phyloP scores from a whole-genome alignment of 1,284 basidiomycete genomes.

The Ceratobasidium sp. region DNA sequence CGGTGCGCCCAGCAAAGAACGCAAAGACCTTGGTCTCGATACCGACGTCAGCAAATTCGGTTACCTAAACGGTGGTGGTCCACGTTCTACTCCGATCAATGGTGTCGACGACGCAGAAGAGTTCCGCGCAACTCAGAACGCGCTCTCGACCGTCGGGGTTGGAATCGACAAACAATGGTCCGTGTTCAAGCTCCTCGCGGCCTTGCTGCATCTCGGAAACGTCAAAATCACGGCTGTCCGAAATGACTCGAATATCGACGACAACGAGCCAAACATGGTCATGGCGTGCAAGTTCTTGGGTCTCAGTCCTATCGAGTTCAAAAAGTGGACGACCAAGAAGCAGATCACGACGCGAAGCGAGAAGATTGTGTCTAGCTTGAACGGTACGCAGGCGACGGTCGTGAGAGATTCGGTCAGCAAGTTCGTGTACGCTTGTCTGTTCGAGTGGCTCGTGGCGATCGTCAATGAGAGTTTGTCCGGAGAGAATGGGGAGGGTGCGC shows the following conservation, averaged over 20 bases:
- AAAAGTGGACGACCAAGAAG: constrained; percentile 99
- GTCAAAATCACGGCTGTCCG: constrained; percentile 89
- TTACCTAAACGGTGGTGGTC: constrained; percentile 95
- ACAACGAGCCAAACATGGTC: constrained; percentile 85
- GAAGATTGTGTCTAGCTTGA: constrained; percentile 93
- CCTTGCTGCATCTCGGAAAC: constrained; percentile 85
- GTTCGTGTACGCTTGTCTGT: constrained; percentile 98
- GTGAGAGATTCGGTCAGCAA: constrained; percentile 98
- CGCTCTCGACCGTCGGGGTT: constrained; percentile 96
- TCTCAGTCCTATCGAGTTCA: constrained; percentile 93
- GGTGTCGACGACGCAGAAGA: constrained; percentile 98
- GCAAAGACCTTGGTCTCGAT: constrained; percentile 93
- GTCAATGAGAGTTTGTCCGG: constrained; percentile 97
- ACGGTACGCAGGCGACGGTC: constrained; percentile 91
- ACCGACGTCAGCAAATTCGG: constrained; percentile 89
- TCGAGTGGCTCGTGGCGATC: constrained; percentile 98
- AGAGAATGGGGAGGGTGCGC: constrained; percentile 87
- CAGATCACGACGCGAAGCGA: constrained; percentile 95
- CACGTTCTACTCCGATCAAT: constrained; percentile 84
- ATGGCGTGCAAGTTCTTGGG: constrained; percentile 92
- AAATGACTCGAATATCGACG: constrained; percentile 87
- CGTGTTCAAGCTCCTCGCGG: constrained; percentile 94
- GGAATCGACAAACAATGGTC: constrained; percentile 98
- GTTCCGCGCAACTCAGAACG: constrained; percentile 93
- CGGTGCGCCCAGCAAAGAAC: constrained; percentile 94